A percentile compares a stretch with the other conserved stretches of the same genome.
phyloP scores from a whole-genome alignment of 2,329 filamentous ascomycete species.

The Cercospora canescens region DNA sequence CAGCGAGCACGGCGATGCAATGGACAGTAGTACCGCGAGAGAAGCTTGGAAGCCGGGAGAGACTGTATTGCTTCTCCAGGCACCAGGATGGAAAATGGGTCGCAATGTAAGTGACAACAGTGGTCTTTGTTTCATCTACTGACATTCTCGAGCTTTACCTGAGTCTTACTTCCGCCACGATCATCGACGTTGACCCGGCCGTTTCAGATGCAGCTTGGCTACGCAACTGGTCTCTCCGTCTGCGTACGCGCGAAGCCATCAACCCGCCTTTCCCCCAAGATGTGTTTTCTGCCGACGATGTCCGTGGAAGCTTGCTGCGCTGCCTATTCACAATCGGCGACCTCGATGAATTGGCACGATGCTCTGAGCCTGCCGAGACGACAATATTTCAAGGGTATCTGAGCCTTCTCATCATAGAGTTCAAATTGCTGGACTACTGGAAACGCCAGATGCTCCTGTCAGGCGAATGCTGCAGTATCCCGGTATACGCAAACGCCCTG shows the following conservation, averaged over 20 bases:
- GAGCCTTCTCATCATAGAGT: conserved; percentile 45
- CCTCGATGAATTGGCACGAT: conserved; percentile 44
- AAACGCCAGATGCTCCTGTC: conserved; percentile 48
- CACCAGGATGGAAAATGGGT: conserved; percentile 33
- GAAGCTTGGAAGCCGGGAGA: conserved; percentile 32
- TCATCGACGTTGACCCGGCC: conserved; percentile 57
- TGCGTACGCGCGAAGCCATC: conserved; percentile 53
- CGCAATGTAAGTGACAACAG: conserved; percentile 29
- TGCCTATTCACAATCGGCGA: conserved; percentile 47
- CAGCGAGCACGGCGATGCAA: conserved; percentile 1
- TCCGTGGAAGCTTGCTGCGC: conserved; percentile 28
- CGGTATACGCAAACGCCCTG: conserved; percentile 54
- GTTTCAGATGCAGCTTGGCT: conserved; percentile 57
- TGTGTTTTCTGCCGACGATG: conserved; percentile 32
- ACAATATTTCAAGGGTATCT: conserved; percentile 43
- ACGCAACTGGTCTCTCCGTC: conserved; percentile 48
- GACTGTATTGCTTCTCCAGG: conserved; percentile 34
- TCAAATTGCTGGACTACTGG: conserved; percentile 43
- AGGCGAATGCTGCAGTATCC: conserved; percentile 54
- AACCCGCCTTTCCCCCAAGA: conserved; percentile 49
- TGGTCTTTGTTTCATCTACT: neutral
- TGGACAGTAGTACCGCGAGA: conserved; percentile 4
- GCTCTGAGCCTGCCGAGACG: conserved; percentile 35
- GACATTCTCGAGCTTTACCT: conserved; percentile 30
- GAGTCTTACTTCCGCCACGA: conserved; percentile 46